These are phyloP conservation scores for Glebionis coronaria DNA, from an alignment of 129 eudicot species.

Conservation along the genomic window DNA sequence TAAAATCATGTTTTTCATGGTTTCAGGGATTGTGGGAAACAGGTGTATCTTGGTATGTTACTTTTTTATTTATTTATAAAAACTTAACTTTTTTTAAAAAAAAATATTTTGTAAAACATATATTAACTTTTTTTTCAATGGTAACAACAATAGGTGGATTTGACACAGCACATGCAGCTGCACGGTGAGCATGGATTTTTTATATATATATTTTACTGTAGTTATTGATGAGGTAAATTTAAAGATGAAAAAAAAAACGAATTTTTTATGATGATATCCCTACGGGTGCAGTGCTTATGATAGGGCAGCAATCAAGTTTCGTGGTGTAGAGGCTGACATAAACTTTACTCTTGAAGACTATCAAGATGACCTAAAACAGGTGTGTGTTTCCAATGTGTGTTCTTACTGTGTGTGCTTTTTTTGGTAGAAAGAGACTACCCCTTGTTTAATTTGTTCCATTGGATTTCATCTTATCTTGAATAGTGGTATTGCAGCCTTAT, in stretches of 20 bases:
- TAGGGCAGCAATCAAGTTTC: constrained; percentile 78
- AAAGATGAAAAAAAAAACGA: neutral
- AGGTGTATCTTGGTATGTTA: constrained; percentile 72
- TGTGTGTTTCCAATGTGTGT: constrained; percentile 29
- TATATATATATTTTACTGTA: neutral
- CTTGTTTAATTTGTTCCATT: constrained; percentile 17
- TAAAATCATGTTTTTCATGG: constrained; percentile 7
- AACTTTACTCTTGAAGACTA: constrained; percentile 62
- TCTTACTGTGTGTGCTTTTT: neutral
- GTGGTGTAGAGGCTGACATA: constrained; percentile 83
- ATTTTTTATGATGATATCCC: neutral
- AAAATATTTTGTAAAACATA: neutral
- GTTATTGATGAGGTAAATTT: neutral
- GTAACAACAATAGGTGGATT: constrained; percentile 59
- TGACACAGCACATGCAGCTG: constrained; percentile 89
- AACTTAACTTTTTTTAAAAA: neutral
- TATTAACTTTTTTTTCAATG: neutral
- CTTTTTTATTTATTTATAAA: neutral
- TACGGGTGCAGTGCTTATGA: constrained; percentile 65
- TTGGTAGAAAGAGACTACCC: neutral
- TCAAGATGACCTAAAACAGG: constrained; percentile 81
- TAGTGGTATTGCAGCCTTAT: constrained; percentile 48
- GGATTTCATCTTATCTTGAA: constrained; percentile 47
- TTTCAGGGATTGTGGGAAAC: constrained; percentile 88
- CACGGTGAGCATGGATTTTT: constrained; percentile 50